Evolutionary conservation across 306 rosid genomes (phyloP), one percentile per base, ranked within the genome.

Genomic region (Ormosia semicastrata): DNA sequence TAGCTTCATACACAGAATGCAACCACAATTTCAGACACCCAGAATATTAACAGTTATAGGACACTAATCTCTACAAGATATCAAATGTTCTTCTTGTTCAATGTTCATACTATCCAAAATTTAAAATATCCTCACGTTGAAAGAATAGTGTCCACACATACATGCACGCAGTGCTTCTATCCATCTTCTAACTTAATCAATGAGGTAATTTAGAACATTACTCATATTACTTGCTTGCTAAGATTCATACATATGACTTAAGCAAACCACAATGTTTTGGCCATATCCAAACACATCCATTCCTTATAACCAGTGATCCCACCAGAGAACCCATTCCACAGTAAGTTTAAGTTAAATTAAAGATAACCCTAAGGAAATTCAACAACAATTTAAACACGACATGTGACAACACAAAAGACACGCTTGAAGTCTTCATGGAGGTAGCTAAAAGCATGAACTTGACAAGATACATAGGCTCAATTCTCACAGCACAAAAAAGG

Each of bases 1-100:
- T 87, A 82, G 82, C 94, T 91, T 86, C 86, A 76, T 34, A 81
- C 56, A 81, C 76, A 72, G 17, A 84, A 85, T 9, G 15, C 9
- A 81, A 73, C 2, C 58, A 77, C 63, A 57, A 63, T 41, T 36
- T 85, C 84, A 85, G 81, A 67, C 63, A 44, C 33, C 71, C 64
- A 67, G 10, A 53, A 57, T 15, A 58, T 41, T 39, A 84, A 70
- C 37, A 83, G 18, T 60, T 11, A 81, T 50, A 54, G 7, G 58
- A 75, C n/a, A 53, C 53, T 82, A 84, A 69, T 57, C 76, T 5
- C 54, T 11, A 80, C 36, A 63, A 32, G 34, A 69, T 57, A 75
- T 57, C 77, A 75, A 81, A 66, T 52, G 37, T 46, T 52, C 81
- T 29, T 73, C 65, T 66, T 10, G 57, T 73, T 65, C 62, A 66